Conservation (phyloP, 305 asterid species). For the Solanum hybrid region DNA sequence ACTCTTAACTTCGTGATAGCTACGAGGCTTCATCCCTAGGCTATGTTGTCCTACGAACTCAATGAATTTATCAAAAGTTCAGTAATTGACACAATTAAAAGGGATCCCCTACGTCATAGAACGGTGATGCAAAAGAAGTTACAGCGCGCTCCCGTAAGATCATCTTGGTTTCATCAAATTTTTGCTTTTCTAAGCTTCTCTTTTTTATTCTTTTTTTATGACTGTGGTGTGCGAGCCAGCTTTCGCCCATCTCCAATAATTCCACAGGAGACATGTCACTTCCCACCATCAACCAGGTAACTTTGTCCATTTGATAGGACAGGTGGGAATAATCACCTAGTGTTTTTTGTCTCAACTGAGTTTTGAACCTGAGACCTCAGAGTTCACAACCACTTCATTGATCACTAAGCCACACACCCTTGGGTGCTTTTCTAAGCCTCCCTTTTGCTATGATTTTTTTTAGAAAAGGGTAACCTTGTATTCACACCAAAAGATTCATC, state of each 20-base stretch:
- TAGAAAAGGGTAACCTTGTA: neutral
- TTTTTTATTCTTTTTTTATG: neutral
- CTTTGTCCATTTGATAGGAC: neutral
- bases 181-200: neutral
- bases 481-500: neutral
- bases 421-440: neutral
- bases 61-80: neutral
- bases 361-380: neutral
- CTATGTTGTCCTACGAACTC: neutral
- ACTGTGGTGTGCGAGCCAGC: neutral
- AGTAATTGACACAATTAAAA: neutral
- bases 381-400: neutral
- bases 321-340: neutral
- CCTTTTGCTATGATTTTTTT: too few species aligned
- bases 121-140: neutral
- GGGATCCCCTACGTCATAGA: neutral
- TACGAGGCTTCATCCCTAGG: neutral
- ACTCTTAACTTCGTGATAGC: neutral
- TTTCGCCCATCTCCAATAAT: neutral
- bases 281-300: neutral
- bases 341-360: neutral
- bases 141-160: neutral
- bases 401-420: neutral
- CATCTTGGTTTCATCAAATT: neutral
- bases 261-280: neutral